Base-by-base conservation (phyloP, 768 basidiomycete species). In the Tulasnella sp. region DNA sequence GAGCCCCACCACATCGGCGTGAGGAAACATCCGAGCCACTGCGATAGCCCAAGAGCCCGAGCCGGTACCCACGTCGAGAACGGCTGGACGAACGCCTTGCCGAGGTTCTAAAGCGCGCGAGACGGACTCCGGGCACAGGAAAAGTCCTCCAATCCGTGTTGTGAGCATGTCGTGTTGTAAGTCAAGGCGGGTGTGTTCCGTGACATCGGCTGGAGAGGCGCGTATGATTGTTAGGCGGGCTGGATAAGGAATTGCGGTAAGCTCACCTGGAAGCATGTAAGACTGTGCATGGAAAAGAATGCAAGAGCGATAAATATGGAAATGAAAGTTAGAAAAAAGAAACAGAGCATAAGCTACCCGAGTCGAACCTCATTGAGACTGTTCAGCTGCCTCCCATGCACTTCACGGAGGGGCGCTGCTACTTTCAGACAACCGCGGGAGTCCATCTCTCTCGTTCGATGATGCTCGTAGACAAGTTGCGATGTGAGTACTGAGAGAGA, bases 31-130 rank as follows among this genome's bases (percentile, higher is more conserved):
- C 19, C n/a, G 22, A 1, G 42, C 42, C 2, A 70, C 47, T 5
- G 34, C 69, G 32, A 62, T 70, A 22, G 69, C 69, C 71, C 71
- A 72, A 2, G 40, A 40, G 16, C 71, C 71, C 2, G 71, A 72
- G 14, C 71, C 71, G 2, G 71, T 72, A 7, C 71, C 71, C 5
- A 72, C 62, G 62, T 72, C 71, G 14, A 72, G 39, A 22, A 72
- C 71, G 19, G 71, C 62, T 16, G 69, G 71, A 32, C 34, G 36
- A 17, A 19, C 34, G 7, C 65, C 22, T 36, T n/a, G 62, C 17
- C 44, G 35, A 1, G 37, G 59, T 40, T 1, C n/a, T 8, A 72
- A 22, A 1, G 40, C 62, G 3, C 44, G 36, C 22, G 34, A 17
- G 14, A 72, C 63, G 11, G 22, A 37, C 4, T 72, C 71, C 17